A percentile compares a stretch with the other conserved stretches of the same genome.
These are phyloP conservation scores for Cryptosporidium canis DNA, from an alignment of 169 alveolate species.

Conservation along the genomic window DNA sequence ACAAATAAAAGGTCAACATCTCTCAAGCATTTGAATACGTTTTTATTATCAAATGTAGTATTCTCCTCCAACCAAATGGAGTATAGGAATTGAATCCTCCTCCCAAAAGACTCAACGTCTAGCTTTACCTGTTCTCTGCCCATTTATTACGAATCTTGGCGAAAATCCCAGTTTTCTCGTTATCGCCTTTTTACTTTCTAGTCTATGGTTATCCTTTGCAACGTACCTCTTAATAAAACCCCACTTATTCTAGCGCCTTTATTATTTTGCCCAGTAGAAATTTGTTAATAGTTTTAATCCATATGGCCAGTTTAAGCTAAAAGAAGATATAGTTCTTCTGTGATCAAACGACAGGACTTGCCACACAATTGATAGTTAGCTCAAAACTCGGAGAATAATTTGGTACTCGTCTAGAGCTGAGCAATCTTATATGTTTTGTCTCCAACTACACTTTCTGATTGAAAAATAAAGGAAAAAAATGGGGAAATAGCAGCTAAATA, in stretches of 20 bases:
- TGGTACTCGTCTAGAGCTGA: no score
- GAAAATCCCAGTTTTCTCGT: constrained; percentile 21
- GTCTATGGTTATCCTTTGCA: not conserved
- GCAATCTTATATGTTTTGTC: no score
- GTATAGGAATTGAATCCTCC: constrained; percentile 38
- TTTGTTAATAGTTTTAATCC: not conserved
- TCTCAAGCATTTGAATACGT: not conserved
- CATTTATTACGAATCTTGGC: constrained; percentile 34
- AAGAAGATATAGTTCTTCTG: not conserved
- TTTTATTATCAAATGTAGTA: constrained; percentile 1
- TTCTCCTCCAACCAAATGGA: constrained; percentile 61
- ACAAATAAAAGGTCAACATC: constrained; percentile 32
- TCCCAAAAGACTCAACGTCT: constrained; percentile 51
- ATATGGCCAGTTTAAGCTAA: not conserved
- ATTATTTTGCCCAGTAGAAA: not conserved
- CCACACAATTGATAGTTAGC: no score
- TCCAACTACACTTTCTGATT: not conserved
- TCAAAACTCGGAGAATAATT: no score
- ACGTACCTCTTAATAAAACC: constrained; percentile 14
- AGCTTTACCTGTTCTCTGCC: constrained; percentile 51
- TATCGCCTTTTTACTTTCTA: constrained; percentile 44
- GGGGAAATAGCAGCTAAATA: no score
- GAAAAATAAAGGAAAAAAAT: not conserved
- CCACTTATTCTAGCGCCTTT: constrained; percentile 36
- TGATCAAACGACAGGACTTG: no score